phyloP scores from a whole-genome alignment of 164 flowering plant genomes.

The Tetracentron sinense region DNA sequence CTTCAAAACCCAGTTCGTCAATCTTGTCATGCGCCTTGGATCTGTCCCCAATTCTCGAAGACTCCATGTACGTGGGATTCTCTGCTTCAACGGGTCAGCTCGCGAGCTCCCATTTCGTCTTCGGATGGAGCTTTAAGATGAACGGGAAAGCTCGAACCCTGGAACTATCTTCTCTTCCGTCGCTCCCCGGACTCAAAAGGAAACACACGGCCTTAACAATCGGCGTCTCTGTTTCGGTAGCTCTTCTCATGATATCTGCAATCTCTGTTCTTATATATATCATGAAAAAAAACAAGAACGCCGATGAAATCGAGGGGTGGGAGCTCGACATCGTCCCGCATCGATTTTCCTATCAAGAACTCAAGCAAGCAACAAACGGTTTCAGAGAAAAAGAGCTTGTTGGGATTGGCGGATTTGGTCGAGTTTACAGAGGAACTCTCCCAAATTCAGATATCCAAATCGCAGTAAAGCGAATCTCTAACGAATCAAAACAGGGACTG shows the following conservation, averaged over 20 bases:
- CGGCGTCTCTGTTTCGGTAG: constrained; percentile 25
- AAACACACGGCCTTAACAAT: constrained; percentile 20
- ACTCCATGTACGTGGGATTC: constrained; percentile 58
- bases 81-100: constrained; percentile 62
- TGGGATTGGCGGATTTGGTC: constrained; percentile 59
- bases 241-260: constrained; percentile 11
- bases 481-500: constrained; percentile 58
- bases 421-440: constrained; percentile 52
- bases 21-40: constrained; percentile 35
- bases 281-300: constrained; percentile 31
- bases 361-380: constrained; percentile 45
- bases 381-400: constrained; percentile 47
- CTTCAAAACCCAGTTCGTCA: constrained; percentile 42
- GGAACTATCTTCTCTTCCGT: constrained; percentile 39
- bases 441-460: constrained; percentile 34
- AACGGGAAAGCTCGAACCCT: constrained; percentile 38
- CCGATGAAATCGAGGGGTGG: constrained; percentile 53
- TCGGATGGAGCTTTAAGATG: constrained; percentile 62
- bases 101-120: constrained; percentile 49
- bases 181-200: constrained; percentile 34
- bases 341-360: constrained; percentile 46
- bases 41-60: constrained; percentile 39
- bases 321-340: constrained; percentile 55
- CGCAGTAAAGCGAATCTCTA: constrained; percentile 58
- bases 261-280: constrained; percentile 21